phyloP scores from a whole-genome alignment of 768 basidiomycete species.

The Leccinum subtestaceum region DNA sequence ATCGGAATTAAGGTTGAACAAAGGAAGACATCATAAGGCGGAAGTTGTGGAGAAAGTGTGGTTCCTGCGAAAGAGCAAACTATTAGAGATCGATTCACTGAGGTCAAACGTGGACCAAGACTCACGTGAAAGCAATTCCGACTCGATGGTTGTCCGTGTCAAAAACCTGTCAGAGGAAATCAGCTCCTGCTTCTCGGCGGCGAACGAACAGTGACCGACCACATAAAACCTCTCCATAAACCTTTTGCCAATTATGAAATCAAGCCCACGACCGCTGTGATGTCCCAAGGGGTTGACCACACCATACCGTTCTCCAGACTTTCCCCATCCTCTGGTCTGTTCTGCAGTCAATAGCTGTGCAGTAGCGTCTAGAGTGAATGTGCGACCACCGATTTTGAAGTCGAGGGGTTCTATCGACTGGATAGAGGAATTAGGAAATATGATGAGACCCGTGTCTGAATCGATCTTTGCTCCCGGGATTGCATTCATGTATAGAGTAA shows the following conservation, averaged over 20 bases:
- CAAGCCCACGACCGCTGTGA: not conserved
- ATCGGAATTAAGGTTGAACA: not conserved
- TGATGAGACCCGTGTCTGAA: not conserved
- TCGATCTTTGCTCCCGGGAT: slow-evolving; percentile 15
- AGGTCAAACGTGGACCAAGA: not conserved
- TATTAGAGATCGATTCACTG: not conserved
- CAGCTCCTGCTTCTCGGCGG: not conserved
- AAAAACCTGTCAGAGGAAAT: not conserved
- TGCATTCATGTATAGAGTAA: slow-evolving; percentile 5
- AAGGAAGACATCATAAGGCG: not conserved
- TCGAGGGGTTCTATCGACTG: slow-evolving; percentile 6
- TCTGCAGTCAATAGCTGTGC: not conserved
- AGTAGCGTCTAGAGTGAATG: not conserved
- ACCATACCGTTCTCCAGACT: not conserved
- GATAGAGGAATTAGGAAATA: slow-evolving; percentile 12
- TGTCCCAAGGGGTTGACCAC: not conserved
- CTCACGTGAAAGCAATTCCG: not conserved
- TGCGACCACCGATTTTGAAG: slow-evolving; percentile 4
- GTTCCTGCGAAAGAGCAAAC: not conserved
- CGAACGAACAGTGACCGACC: not conserved
- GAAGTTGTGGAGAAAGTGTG: not conserved
- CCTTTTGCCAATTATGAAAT: not conserved
- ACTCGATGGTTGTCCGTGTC: not conserved
- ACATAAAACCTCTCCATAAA: not conserved
- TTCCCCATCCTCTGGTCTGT: not conserved